Percentiles rank a stretch among this genome's conserved stretches.
phyloP scores from a whole-genome alignment of 495 filamentous ascomycete species.

The Parachaetomium inaequale region DNA sequence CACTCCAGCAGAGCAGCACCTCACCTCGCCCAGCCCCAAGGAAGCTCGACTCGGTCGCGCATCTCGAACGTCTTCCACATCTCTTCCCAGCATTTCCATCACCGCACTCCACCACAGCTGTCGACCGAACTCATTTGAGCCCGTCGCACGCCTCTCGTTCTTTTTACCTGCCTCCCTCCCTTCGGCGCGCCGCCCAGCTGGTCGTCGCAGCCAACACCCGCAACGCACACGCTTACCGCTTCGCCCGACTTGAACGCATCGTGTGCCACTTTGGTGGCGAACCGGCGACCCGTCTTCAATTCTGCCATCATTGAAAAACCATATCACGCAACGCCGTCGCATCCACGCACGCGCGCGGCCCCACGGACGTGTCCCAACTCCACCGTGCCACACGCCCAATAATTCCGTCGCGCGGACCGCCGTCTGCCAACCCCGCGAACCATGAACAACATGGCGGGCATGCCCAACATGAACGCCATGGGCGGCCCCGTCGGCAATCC shows the following conservation, averaged over 20 bases:
- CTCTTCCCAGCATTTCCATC: not conserved
- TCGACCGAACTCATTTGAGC: not conserved
- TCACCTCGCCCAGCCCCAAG: not conserved
- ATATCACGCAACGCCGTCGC: not conserved
- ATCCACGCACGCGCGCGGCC: not conserved
- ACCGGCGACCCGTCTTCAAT: not conserved
- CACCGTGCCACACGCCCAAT: not conserved
- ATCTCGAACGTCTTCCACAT: not conserved
- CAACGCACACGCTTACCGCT: not conserved
- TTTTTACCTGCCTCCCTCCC: not conserved
- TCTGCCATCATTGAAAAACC: not conserved
- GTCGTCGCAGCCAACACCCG: not conserved
- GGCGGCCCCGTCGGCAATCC: conserved; percentile 58
- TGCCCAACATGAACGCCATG: conserved; percentile 56
- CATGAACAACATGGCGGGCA: conserved; percentile 64
- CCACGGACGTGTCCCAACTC: not conserved
- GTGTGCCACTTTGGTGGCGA: conserved; percentile 10
- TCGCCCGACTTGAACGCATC: not conserved
- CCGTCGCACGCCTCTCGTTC: not conserved
- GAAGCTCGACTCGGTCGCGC: not conserved
- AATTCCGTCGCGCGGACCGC: conserved; percentile 23
- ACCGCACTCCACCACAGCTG: not conserved
- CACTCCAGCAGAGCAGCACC: not conserved
- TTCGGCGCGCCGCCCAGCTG: not conserved
- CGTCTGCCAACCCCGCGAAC: conserved; percentile 29